Evolutionary conservation across 2,329 filamentous ascomycete species (phyloP), one percentile per base, ranked within the genome.

Genomic region (Diaporthe australafricana): DNA sequence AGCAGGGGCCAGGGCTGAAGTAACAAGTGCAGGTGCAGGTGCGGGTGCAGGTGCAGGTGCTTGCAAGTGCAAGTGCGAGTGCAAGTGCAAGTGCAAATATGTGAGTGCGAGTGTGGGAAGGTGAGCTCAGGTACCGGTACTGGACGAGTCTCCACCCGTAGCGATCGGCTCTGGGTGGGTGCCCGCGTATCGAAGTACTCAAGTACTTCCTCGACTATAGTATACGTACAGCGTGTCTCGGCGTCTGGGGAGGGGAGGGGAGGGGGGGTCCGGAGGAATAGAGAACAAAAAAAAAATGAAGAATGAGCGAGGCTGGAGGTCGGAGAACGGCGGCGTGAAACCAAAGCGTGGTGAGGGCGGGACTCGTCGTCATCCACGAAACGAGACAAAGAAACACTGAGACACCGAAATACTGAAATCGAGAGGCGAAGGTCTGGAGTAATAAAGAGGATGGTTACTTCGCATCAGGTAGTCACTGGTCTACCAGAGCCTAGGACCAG

Each of bases 261-360:
- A 32, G 35, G 53, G 70, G 70, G 72, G 72, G 55, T 73, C 72
- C 65, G 68, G 70, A 66, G 70, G 68, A 72, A 73, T 45, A 69
- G 70, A 9, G 38, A 40, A 48, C 22, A 22, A 25, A 62, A 53
- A 27, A 25, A 47, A 30, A 27, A 50, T n/a, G 68, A 38, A 32
- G 17, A 25, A 48, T 27, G 42, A 30, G 32, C 22, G 62, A 53
- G 70, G 47, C 63, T 47, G 47, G 63, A 55, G 53, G 17, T 50
- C 35, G 56, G 62, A 63, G 53, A 70, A 32, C 22, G 27, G 40
- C 63, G 62, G 70, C 57, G 30, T 57, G 53, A 48, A 27, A n/a
- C 66, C 52, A 68, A 57, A 38, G 66, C 27, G 42, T 30, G 35
- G 47, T 47, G 30, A 32, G 52, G 30, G n/a, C 27, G 17, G 30